These are phyloP conservation scores for Iris macrosiphon DNA, from an alignment of 106 monocot species.

Conservation along the genomic window DNA sequence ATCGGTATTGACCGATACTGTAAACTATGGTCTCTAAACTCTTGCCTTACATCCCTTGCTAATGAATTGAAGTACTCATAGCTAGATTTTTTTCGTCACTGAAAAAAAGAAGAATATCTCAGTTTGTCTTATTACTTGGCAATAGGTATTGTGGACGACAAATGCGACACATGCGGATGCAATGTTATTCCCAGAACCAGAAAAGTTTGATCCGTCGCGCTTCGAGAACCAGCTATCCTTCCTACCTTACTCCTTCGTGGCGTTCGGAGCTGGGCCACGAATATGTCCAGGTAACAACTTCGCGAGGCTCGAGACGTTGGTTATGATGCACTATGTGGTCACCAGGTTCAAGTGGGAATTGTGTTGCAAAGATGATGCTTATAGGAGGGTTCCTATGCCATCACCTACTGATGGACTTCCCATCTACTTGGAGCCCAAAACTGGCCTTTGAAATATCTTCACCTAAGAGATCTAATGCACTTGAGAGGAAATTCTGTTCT, in stretches of 20 bases:
- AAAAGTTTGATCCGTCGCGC: slow-evolving; percentile 14
- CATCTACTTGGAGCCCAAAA: slow-evolving; percentile 13
- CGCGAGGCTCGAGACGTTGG: slow-evolving; percentile 26
- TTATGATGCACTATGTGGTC: slow-evolving; percentile 26
- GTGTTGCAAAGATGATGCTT: slow-evolving; percentile 17
- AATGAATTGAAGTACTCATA: too few relatives aligned
- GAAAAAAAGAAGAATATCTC: too few relatives aligned
- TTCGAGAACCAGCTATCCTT: slow-evolving; percentile 15
- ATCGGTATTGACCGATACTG: too few relatives aligned
- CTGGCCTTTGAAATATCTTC: too few relatives aligned
- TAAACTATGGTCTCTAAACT: too few relatives aligned
- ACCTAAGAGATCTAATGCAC: too few relatives aligned
- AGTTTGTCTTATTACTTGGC: neutral
- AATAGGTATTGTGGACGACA: slow-evolving; percentile 30
- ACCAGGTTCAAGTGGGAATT: slow-evolving; percentile 28
- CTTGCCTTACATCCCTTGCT: too few relatives aligned
- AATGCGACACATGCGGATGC: slow-evolving; percentile 30
- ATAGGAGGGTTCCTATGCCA: slow-evolving; percentile 30
- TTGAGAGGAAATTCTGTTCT: too few relatives aligned
- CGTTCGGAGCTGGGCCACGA: slow-evolving; percentile 28
- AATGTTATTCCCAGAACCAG: slow-evolving; percentile 16
- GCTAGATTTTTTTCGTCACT: too few relatives aligned
- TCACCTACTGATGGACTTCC: slow-evolving; percentile 26
- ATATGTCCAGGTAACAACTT: slow-evolving; percentile 33
- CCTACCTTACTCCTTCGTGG: slow-evolving; percentile 20